Base-by-base conservation (phyloP, 352 stramenopile genomes). In the Discostella stelligera region DNA sequence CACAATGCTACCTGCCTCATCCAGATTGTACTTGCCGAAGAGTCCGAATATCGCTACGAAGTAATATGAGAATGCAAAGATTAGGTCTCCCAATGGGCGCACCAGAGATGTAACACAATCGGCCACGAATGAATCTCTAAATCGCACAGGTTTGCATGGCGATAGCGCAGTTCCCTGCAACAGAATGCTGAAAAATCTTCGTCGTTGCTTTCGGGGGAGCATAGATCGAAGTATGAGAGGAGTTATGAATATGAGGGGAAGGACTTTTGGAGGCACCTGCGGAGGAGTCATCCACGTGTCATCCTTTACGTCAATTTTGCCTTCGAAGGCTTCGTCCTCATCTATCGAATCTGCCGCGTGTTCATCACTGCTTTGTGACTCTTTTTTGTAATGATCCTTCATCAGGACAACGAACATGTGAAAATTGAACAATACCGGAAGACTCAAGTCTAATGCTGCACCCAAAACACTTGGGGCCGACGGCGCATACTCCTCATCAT, bases 361-460 rank as follows among this genome's bases (percentile, higher is more conserved):
- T 13, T 55, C 61, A 37, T 46, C 56, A 48, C 20, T 21, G 18
- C 37, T 58, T 30, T 80, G 63, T 23, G 74, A 62, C 64, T 74
- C 68, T 53, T 66, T 74, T 69, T 62, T 68, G 32, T 81, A 81
- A 75, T 82, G 79, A 71, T 77, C 64, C 30, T 80, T 82, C 73
- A 82, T 83, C 16, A 83, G 20, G 0, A 83, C 75, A 20, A 88
- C 83, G 59, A 89, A 93, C 56, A 93, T 82, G 59, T 93, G 87
- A 83, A 93, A 93, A 71, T 93, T 91, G 72, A 93, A 90, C 23
- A 93, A 67, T 23, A 91, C 85, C 3, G 87, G 87, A 65, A 93
- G 85, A 41, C 73, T 84, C 53, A 93, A 50, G 66, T 93, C 87
- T 49, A 93, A 53, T 27, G 77, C 85, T 18, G 87, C 87, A 41